Evolutionary conservation across 192 early-diverging fungal species (phyloP).

Genomic region (Coemansia sp.): DNA sequence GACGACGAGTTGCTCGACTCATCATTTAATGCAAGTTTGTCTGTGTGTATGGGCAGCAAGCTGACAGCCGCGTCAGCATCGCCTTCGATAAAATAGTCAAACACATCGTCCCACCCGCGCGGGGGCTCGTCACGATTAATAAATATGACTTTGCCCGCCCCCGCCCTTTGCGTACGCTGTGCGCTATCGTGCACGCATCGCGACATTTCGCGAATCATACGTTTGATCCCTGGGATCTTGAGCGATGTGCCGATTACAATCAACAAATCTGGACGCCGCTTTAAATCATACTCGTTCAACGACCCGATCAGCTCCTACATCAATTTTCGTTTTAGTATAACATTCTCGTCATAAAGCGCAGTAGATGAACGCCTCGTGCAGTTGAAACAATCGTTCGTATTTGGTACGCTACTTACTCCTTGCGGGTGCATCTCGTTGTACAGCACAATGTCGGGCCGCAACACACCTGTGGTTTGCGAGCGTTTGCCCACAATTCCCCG

Average conservation of each 20-base stretch:
- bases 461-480: conserved; percentile 65
- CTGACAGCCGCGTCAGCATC: conserved; percentile 41
- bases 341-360: no score
- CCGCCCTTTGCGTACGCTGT: conserved; percentile 29
- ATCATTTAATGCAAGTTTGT: not conserved
- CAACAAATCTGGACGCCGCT: conserved; percentile 50
- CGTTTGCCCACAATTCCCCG: conserved; percentile 70
- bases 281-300: conserved; percentile 49
- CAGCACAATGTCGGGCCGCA: conserved; percentile 91
- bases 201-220: conserved; percentile 55
- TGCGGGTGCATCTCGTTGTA: conserved; percentile 78
- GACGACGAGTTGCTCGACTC: no score
- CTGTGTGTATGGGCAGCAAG: conserved; percentile 21
- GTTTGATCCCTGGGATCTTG: conserved; percentile 55
- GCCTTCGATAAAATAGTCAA: conserved; percentile 53
- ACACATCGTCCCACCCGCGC: conserved; percentile 53
- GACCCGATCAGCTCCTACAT: conserved; percentile 49
- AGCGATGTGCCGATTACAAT: conserved; percentile 59
- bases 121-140: conserved; percentile 53
- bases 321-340: not conserved
- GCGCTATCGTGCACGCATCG: conserved; percentile 46
- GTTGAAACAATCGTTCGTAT: no score
- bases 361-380: no score
- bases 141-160: conserved; percentile 46
- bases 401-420: conserved; percentile 24